Conservation (phyloP, 1,139 yeast genomes). For the Lodderomyces elongisporus region DNA sequence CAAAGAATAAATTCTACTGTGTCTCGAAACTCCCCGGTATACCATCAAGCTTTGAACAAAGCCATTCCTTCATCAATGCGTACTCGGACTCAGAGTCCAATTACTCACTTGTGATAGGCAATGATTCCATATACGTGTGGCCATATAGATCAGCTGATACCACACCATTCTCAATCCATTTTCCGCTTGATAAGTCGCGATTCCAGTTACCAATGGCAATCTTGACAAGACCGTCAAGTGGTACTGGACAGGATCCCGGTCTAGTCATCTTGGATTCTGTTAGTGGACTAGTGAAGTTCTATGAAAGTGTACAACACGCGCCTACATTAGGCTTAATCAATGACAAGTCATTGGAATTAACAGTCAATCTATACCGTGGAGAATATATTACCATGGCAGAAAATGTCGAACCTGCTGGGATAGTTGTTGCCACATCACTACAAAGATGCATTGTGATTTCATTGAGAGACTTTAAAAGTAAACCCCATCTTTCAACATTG, state of each 20-base stretch:
- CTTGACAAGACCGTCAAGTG: constrained; percentile 62
- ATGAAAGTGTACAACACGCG: constrained; percentile 65
- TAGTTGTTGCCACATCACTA: constrained; percentile 64
- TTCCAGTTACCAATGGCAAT: constrained; percentile 48
- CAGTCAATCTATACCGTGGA: constrained; percentile 34
- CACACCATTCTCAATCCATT: constrained; percentile 53
- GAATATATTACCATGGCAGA: constrained; percentile 57
- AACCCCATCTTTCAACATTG: constrained; percentile 40
- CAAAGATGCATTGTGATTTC: constrained; percentile 63
- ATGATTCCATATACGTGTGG: constrained; percentile 61
- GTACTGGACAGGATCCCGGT: constrained; percentile 60
- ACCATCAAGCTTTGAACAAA: constrained; percentile 37
- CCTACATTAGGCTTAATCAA: constrained; percentile 60
- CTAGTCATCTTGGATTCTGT: constrained; percentile 53
- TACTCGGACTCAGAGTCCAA: constrained; percentile 50
- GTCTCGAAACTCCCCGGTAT: constrained; percentile 57
- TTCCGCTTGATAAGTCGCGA: constrained; percentile 24
- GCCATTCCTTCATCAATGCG: constrained; percentile 33
- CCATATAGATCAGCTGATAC: constrained; percentile 56
- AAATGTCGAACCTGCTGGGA: constrained; percentile 71
- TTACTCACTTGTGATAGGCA: constrained; percentile 52
- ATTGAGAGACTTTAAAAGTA: constrained; percentile 66
- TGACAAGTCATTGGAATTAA: constrained; percentile 37
- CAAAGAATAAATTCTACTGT: constrained; percentile 56
- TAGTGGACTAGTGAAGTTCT: constrained; percentile 54